Evolutionary conservation across 805 yeast genomes (phyloP).

Genomic region (Yueomyces sinensis): DNA sequence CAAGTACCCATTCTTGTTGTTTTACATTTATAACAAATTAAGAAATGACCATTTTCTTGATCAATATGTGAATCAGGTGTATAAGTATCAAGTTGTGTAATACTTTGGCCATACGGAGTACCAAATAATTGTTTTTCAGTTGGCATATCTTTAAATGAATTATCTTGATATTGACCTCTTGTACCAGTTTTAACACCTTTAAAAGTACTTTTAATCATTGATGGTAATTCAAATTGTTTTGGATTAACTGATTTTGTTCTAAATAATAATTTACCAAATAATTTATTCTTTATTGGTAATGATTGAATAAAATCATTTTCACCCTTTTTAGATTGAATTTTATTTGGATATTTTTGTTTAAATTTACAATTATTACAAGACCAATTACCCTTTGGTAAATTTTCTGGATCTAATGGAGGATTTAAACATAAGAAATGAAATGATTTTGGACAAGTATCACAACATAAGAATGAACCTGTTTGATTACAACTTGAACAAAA

Average conservation of each 20-base stretch:
- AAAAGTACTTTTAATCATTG: conserved; percentile 52
- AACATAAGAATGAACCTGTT: conserved; percentile 79
- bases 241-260: conserved; percentile 49
- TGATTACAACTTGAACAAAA: conserved; percentile 87
- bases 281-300: conserved; percentile 8
- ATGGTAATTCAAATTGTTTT: conserved; percentile 55
- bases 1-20: conserved; percentile 43
- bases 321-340: conserved; percentile 10
- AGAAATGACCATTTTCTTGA: conserved; percentile 43
- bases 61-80: conserved; percentile 58
- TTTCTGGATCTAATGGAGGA: conserved; percentile 70
- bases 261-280: conserved; percentile 47
- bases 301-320: conserved; percentile 11
- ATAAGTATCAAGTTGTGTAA: conserved; percentile 20
- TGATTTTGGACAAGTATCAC: conserved; percentile 85
- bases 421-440: conserved; percentile 86
- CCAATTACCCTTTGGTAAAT: conserved; percentile 84
- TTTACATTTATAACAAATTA: conserved; percentile 67
- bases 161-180: conserved; percentile 59
- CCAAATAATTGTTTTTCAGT: conserved; percentile 31
- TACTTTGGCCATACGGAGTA: conserved; percentile 29
- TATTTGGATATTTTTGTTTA: conserved; percentile 24
- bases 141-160: conserved; percentile 32
- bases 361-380: conserved; percentile 64
- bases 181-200: conserved; percentile 56